phyloP scores from a whole-genome alignment of 2,329 filamentous ascomycete genomes.

The Ascochyta fabae region DNA sequence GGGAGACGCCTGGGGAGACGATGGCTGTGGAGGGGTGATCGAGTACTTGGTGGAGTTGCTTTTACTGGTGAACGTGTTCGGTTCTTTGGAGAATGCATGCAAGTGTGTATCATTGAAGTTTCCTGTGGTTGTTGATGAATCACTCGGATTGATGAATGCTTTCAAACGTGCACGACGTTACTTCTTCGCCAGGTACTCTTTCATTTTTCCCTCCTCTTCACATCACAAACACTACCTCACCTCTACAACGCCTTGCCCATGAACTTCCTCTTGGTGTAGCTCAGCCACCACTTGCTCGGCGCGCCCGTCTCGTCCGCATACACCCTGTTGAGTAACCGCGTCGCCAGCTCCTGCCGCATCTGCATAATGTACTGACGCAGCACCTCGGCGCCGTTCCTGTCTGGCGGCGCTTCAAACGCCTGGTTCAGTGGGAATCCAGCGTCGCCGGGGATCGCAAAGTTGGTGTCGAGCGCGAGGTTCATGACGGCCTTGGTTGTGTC shows the following conservation, averaged over 20 bases:
- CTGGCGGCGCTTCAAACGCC: constrained; percentile 88
- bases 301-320: constrained; percentile 74
- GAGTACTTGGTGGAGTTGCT: too few species aligned
- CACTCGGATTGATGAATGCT: too few species aligned
- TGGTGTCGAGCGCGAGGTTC: constrained; percentile 87
- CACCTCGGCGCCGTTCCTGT: constrained; percentile 87
- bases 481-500: constrained; percentile 69
- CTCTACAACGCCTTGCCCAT: constrained; percentile 78
- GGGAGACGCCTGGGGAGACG: constrained; percentile 2
- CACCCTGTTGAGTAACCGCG: constrained; percentile 80
- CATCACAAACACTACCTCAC: background rate
- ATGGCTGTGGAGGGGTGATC: background rate
- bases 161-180: too few species aligned
- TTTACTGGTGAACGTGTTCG: too few species aligned
- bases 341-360: constrained; percentile 88
- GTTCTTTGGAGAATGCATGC: too few species aligned
- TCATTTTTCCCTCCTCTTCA: background rate
- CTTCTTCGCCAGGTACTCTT: background rate
- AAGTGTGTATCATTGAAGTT: too few species aligned
- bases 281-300: constrained; percentile 91
- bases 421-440: constrained; percentile 93
- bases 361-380: constrained; percentile 89
- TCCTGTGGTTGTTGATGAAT: too few species aligned
- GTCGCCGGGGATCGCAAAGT: constrained; percentile 95
- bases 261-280: constrained; percentile 98